Percentiles rank a stretch among this genome's conserved stretches.
Conservation (phyloP, 2,329 filamentous ascomycete genomes). For the Aspergillus sp. region DNA sequence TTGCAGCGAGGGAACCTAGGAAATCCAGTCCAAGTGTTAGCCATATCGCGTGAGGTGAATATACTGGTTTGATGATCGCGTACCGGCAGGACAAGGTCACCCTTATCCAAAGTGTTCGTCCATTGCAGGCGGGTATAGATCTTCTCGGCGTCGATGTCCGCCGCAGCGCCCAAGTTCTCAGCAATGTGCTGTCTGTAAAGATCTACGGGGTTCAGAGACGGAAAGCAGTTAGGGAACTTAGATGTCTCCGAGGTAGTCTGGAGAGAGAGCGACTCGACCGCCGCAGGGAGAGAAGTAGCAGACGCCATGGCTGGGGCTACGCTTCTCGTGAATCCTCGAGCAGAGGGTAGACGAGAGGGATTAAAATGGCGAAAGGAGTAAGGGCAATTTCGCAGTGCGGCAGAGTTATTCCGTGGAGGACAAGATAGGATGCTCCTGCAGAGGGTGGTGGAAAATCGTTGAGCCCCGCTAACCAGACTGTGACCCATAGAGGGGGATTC, state of each 20-base stretch:
- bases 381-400: slow-evolving; percentile 21
- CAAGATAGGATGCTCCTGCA: slow-evolving; percentile 21
- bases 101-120: slow-evolving; percentile 49
- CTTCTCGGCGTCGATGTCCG: slow-evolving; percentile 40
- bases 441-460: slow-evolving; percentile 35
- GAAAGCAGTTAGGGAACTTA: slow-evolving; percentile 43
- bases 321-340: slow-evolving; percentile 4
- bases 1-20: slow-evolving; percentile 44
- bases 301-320: slow-evolving; percentile 35
- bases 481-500: slow-evolving; percentile 38
- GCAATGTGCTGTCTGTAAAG: slow-evolving; percentile 49
- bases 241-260: slow-evolving; percentile 41
- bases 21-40: slow-evolving; percentile 11
- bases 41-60: background rate
- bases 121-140: slow-evolving; percentile 44
- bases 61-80: slow-evolving; percentile 11
- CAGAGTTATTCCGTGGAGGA: slow-evolving; percentile 14
- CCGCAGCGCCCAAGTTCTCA: slow-evolving; percentile 38
- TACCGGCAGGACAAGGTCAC: slow-evolving; percentile 47
- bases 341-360: slow-evolving; percentile 9
- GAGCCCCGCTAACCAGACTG: slow-evolving; percentile 40
- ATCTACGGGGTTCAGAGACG: slow-evolving; percentile 48
- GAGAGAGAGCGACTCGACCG: slow-evolving; percentile 41
- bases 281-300: slow-evolving; percentile 32
- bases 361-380: slow-evolving; percentile 7